Conservation (phyloP, 139 green algal species). For the Astrephomene gubernaculifera region DNA sequence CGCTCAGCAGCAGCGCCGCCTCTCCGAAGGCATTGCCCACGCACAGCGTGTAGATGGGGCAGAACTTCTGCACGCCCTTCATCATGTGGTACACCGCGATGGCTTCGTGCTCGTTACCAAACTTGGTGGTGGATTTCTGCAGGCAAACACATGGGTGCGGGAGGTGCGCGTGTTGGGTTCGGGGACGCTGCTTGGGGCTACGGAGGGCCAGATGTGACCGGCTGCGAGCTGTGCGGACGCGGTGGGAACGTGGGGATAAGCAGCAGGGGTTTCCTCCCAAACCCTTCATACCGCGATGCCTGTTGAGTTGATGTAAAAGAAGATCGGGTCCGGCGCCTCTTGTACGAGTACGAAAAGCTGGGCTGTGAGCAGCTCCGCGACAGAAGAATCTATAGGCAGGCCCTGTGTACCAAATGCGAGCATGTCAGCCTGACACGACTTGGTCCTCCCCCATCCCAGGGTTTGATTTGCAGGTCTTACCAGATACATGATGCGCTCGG, state of each 20-base stretch:
- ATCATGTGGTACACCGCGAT: conserved; percentile 99
- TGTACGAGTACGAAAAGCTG: conserved; percentile 74
- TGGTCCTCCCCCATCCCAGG: neutral
- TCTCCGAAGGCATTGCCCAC: conserved; percentile 97
- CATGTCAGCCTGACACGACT: neutral
- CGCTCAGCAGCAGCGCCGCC: conserved; percentile 94
- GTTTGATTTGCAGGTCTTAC: conserved; percentile 59
- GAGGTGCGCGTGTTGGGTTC: no score
- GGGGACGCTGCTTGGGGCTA: no score
- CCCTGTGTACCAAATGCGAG: conserved; percentile 45
- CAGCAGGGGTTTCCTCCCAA: no score
- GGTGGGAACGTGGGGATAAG: no score
- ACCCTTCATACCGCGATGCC: conserved; percentile 81
- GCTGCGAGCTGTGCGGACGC: no score
- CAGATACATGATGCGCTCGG: conserved; percentile 98
- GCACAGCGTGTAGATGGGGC: conserved; percentile 90
- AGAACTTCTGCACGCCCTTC: conserved; percentile 91
- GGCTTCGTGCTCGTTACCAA: conserved; percentile 97
- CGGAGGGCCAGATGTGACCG: no score
- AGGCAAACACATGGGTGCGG: no score
- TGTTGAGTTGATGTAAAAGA: conserved; percentile 99
- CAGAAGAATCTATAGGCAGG: conserved; percentile 72
- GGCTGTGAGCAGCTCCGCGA: conserved; percentile 69
- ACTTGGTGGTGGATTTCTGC: conserved; percentile 93
- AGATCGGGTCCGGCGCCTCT: conserved; percentile 88